Evolutionary conservation across 495 filamentous ascomycete species (phyloP).

Genomic region (Daldinia loculata): DNA sequence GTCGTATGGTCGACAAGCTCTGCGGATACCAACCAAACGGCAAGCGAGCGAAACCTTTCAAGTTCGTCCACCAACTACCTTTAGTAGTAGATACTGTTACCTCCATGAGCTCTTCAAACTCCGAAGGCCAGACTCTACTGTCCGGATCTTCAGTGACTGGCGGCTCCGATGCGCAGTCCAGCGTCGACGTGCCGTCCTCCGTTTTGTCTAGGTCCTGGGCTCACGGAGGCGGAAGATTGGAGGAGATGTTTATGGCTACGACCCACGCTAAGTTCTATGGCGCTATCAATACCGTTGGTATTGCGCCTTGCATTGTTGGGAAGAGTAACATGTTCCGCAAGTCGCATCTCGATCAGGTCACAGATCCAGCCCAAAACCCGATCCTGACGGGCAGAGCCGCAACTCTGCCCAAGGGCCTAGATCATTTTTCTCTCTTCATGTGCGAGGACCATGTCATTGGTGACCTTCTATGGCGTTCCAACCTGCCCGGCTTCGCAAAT

Average conservation of each 20-base stretch:
- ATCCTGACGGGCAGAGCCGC: conserved; percentile 55
- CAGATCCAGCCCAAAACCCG: conserved; percentile 60
- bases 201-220: conserved; percentile 44
- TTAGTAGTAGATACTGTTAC: conserved; percentile 77
- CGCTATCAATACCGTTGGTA: conserved; percentile 90
- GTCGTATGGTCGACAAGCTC: conserved; percentile 86
- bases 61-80: conserved; percentile 95
- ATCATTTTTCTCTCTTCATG: conserved; percentile 94
- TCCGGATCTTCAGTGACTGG: conserved; percentile 45
- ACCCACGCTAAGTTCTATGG: conserved; percentile 98
- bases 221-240: conserved; percentile 79
- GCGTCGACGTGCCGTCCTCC: conserved; percentile 38
- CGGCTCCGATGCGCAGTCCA: conserved; percentile 33
- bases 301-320: conserved; percentile 94
- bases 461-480: conserved; percentile 82
- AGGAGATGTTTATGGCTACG: conserved; percentile 93
- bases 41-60: conserved; percentile 68
- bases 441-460: conserved; percentile 98
- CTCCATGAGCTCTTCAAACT: conserved; percentile 42
- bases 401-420: conserved; percentile 71
- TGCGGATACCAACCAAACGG: conserved; percentile 66
- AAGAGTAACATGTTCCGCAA: conserved; percentile 99
- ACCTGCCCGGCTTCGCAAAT: conserved; percentile 69
- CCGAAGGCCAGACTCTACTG: conserved; percentile 57
- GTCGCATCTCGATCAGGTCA: conserved; percentile 85